These are phyloP conservation scores for Musa acuminata DNA, from an alignment of 176 grass and related monocot species.

Conservation along the genomic window DNA sequence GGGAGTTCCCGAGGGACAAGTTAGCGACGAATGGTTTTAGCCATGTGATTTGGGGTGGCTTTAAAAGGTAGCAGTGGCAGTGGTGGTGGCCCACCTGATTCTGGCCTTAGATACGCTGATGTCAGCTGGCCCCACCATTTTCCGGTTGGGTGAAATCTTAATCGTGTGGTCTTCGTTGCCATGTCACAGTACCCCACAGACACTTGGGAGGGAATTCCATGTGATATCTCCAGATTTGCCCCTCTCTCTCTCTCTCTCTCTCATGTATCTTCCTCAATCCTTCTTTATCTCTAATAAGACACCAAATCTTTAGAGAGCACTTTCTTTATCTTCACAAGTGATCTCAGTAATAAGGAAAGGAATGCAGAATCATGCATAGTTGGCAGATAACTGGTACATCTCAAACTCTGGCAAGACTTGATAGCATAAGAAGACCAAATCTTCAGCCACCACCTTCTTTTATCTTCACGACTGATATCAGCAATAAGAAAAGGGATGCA, in stretches of 20 bases:
- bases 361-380: not conserved
- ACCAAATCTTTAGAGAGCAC: not conserved
- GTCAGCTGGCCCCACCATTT: not conserved
- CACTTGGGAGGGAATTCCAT: not conserved
- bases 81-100: not conserved
- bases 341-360: not conserved
- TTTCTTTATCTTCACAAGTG: not conserved
- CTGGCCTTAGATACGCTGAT: not conserved
- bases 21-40: not conserved
- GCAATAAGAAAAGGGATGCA: too few relatives aligned
- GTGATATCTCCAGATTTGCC: not conserved
- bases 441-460: not conserved
- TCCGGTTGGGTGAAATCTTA: not conserved
- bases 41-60: not conserved
- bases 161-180: not conserved
- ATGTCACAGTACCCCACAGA: not conserved
- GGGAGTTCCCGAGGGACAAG: not conserved
- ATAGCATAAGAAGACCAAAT: not conserved
- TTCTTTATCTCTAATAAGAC: not conserved
- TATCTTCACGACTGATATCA: too few relatives aligned
- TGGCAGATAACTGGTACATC: not conserved
- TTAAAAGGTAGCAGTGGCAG: not conserved
- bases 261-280: not conserved
- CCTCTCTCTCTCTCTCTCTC: not conserved
- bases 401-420: not conserved